These are phyloP conservation scores for Mycena crocata DNA, from an alignment of 768 basidiomycete genomes.

Conservation along the genomic window DNA sequence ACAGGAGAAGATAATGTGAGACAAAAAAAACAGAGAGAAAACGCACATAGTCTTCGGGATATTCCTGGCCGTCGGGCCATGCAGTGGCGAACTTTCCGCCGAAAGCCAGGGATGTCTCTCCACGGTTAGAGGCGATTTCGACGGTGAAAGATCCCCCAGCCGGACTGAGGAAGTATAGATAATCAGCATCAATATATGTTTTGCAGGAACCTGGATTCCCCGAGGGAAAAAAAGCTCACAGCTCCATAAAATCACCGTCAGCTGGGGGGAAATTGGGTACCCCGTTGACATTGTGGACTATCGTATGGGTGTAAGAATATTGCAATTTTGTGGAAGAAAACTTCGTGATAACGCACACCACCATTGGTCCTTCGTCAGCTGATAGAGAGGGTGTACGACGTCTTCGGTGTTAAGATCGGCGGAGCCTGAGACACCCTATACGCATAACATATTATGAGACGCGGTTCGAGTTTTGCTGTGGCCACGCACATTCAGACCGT, in stretches of 20 bases:
- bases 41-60: slow-evolving; percentile 61
- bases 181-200: neutral
- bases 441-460: neutral
- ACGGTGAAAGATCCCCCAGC: slow-evolving; percentile 61
- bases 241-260: slow-evolving; percentile 53
- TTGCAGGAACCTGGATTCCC: no score
- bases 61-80: slow-evolving; percentile 59
- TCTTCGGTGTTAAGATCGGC: slow-evolving; percentile 52
- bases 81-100: slow-evolving; percentile 49
- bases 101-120: slow-evolving; percentile 58
- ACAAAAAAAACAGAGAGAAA: neutral
- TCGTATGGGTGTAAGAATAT: slow-evolving; percentile 17
- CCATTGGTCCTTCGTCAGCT: slow-evolving; percentile 53
- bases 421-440: slow-evolving; percentile 43
- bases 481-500: slow-evolving; percentile 54
- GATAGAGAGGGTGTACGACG: slow-evolving; percentile 56
- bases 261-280: slow-evolving; percentile 57
- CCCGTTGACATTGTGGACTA: slow-evolving; percentile 51
- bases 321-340: neutral
- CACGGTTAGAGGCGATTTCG: slow-evolving; percentile 63
- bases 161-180: slow-evolving; percentile 42
- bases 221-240: no score
- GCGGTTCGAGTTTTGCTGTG: neutral
- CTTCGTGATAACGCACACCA: slow-evolving; percentile 58
- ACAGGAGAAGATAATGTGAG: no score